These are phyloP conservation scores for Candida patagonica DNA, from an alignment of 805 yeast genomes.

Conservation along the genomic window DNA sequence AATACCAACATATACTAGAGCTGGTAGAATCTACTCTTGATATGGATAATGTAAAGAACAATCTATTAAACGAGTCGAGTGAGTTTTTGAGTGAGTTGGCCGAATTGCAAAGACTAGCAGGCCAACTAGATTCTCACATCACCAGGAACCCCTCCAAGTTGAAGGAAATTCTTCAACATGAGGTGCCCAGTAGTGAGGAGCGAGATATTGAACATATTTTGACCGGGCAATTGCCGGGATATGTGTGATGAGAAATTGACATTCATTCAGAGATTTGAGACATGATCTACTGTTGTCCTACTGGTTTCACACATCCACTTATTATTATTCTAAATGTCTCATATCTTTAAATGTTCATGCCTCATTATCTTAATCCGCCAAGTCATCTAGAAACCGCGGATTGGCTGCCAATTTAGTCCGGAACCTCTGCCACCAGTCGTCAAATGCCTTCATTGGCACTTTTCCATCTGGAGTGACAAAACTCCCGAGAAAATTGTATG, in stretches of 20 bases:
- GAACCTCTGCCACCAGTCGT: constrained; percentile 92
- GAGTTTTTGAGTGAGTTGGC: background rate
- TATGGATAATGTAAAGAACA: background rate
- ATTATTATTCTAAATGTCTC: no score
- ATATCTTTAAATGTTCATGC: no score
- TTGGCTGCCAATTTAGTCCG: constrained; percentile 64
- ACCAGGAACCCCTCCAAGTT: background rate
- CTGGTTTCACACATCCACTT: no score
- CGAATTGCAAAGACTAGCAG: background rate
- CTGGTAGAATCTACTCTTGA: background rate
- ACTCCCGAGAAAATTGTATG: constrained; percentile 85
- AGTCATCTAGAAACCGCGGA: constrained; percentile 65
- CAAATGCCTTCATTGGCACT: constrained; percentile 80
- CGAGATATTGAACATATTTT: background rate
- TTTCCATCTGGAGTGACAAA: constrained; percentile 71
- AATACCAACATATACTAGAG: background rate
- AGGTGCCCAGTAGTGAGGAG: background rate
- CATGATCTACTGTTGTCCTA: no score
- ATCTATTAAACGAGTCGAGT: background rate
- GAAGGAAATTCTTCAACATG: background rate
- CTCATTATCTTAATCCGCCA: constrained; percentile 25
- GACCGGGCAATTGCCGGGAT: background rate
- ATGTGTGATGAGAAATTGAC: background rate
- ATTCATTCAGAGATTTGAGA: no score
- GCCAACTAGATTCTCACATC: background rate